Evolutionary conservation across 139 green algal genomes (phyloP), one percentile per base, ranked within the genome.

Genomic region (Chlamydomonas sphaeroides): DNA sequence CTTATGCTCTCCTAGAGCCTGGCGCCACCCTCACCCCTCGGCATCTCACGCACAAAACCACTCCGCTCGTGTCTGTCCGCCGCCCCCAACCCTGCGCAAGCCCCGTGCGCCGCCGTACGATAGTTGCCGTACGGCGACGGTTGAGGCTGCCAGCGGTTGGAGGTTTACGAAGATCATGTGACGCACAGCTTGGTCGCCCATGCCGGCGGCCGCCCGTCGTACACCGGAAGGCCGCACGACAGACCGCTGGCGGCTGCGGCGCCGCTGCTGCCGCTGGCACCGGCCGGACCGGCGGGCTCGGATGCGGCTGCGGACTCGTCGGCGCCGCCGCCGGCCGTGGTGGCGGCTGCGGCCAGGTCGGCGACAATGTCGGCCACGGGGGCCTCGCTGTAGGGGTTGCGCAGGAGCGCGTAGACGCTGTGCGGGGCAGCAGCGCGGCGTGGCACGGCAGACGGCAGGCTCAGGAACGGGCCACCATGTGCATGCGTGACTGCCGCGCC

Each of bases 101-200:
- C n/a, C n/a, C n/a, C n/a, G n/a, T n/a, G n/a, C n/a, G n/a, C n/a
- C n/a, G n/a, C n/a, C n/a, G n/a, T n/a, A n/a, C n/a, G n/a, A n/a
- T n/a, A n/a, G n/a, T n/a, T n/a, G n/a, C n/a, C n/a, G n/a, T n/a
- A n/a, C n/a, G n/a, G n/a, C n/a, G n/a, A n/a, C n/a, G n/a, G n/a
- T n/a, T n/a, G n/a, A n/a, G n/a, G n/a, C n/a, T n/a, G n/a, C n/a
- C n/a, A n/a, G n/a, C n/a, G n/a, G n/a, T n/a, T n/a, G 63, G 63
- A 14, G 66, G 71, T 57, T 87, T 63, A 90, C 7, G 86, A 88
- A 0, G 86, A 91, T 53, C 86, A 91, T 20, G 86, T 91, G 17
- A 93, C 85, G 66, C 87, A 91, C 57, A 93, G 78, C 65, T 78
- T 78, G 30, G 76, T 61, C 15, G 85, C 85, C 87, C 84, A 90